Conservation (phyloP, 2,329 filamentous ascomycete species). For the Camptophora hylomeconis region DNA sequence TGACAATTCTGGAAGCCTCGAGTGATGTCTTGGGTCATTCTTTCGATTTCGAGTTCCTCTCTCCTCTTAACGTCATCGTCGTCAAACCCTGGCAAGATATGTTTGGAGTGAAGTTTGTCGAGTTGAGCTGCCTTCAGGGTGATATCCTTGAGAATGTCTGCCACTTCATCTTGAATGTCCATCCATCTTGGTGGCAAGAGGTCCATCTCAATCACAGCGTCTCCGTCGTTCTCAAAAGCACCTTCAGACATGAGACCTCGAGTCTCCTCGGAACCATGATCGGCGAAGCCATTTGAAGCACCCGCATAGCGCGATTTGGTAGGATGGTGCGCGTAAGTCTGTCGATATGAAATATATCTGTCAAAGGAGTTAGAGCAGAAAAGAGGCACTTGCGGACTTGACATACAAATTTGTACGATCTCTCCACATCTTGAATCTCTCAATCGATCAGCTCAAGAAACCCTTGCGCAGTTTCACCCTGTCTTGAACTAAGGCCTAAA, state of each 20-base stretch:
- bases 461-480: too few relatives aligned
- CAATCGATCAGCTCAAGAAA: too few relatives aligned
- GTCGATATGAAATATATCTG: constrained; percentile 97
- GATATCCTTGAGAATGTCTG: constrained; percentile 66
- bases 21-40: constrained; percentile 80
- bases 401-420: constrained; percentile 95
- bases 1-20: constrained; percentile 82
- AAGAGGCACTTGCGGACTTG: constrained; percentile 4
- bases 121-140: constrained; percentile 71
- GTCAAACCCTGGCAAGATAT: constrained; percentile 90
- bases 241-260: constrained; percentile 74
- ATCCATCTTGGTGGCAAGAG: constrained; percentile 89
- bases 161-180: constrained; percentile 86
- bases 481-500: too few relatives aligned
- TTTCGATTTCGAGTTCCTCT: constrained; percentile 84
- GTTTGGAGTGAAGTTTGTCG: constrained; percentile 91
- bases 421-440: constrained; percentile 78
- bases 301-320: constrained; percentile 64
- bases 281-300: constrained; percentile 46
- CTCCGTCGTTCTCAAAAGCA: constrained; percentile 72
- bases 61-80: constrained; percentile 78
- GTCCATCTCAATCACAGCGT: constrained; percentile 97
- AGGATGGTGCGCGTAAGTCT: constrained; percentile 94
- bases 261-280: constrained; percentile 52
- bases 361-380: constrained; percentile 18